phyloP scores from a whole-genome alignment of 257 asterid genomes.

The Fraxinus anomala region DNA sequence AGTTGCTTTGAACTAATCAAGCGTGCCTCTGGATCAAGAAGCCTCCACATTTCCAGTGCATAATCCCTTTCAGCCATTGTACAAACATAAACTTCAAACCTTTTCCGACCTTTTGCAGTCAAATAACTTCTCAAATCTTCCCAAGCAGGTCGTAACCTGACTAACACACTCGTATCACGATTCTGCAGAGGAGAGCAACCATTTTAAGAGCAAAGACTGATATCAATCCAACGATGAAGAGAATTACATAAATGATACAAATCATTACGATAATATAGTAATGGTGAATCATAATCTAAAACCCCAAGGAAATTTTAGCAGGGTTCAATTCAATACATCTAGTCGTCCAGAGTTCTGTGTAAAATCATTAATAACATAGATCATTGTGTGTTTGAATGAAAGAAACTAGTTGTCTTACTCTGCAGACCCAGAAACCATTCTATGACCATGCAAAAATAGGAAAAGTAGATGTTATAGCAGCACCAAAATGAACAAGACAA shows the following conservation, averaged over 20 bases:
- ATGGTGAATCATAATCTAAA: background rate
- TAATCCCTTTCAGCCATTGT: slow-evolving; percentile 99
- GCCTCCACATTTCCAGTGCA: slow-evolving; percentile 99
- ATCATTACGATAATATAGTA: slow-evolving; percentile 4
- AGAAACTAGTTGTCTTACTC: background rate
- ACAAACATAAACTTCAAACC: slow-evolving; percentile 97
- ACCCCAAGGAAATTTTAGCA: background rate
- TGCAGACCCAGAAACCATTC: background rate
- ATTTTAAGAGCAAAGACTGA: slow-evolving; percentile 24
- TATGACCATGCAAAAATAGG: background rate
- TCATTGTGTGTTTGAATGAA: background rate
- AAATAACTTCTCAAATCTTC: slow-evolving; percentile 84
- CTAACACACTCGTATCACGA: slow-evolving; percentile 97
- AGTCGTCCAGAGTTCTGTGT: background rate
- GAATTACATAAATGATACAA: slow-evolving; percentile 15
- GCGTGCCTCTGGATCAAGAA: slow-evolving; percentile 88
- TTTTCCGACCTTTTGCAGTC: slow-evolving; percentile 89
- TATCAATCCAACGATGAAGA: slow-evolving; percentile 19
- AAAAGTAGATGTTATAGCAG: background rate
- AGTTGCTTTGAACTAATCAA: slow-evolving; percentile 70
- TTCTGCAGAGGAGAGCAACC: slow-evolving; percentile 53
- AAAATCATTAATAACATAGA: background rate
- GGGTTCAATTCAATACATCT: background rate
- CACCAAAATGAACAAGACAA: background rate
- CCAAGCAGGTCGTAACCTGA: slow-evolving; percentile 97